Percentiles rank a stretch among this genome's conserved stretches.
phyloP scores from a whole-genome alignment of 768 basidiomycete species.

The Lentinula detonsa region DNA sequence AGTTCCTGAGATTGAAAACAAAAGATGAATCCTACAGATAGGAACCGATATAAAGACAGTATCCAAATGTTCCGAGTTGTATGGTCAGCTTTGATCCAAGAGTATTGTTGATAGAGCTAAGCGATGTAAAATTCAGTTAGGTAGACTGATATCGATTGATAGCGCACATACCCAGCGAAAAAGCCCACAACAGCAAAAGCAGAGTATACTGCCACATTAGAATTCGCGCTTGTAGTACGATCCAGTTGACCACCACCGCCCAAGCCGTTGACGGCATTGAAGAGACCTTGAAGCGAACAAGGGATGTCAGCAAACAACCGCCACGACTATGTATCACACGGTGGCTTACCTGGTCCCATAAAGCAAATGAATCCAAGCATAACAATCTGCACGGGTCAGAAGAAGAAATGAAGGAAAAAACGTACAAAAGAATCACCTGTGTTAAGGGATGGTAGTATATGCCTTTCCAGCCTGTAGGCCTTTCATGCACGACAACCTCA shows the following conservation, averaged over 20 bases:
- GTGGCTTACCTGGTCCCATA: conserved; percentile 48
- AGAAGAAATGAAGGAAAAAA: not conserved
- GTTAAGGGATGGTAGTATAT: conserved; percentile 54
- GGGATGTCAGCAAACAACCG: conserved; percentile 11
- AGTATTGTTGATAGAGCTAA: conserved; percentile 72
- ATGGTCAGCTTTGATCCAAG: conserved; percentile 75
- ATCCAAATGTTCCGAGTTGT: conserved; percentile 67
- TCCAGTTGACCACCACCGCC: conserved; percentile 77
- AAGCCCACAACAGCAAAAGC: conserved; percentile 58
- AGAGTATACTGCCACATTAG: conserved; percentile 63
- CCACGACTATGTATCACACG: not conserved
- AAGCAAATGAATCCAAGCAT: conserved; percentile 70
- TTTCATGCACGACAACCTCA: conserved; percentile 26
- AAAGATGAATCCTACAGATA: conserved; percentile 48
- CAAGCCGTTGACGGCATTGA: conserved; percentile 75
- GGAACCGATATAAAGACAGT: conserved; percentile 69
- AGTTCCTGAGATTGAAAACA: not conserved
- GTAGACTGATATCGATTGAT: not conserved
- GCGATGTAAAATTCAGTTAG: not conserved
- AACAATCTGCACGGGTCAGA: conserved; percentile 24
- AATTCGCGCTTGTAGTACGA: conserved; percentile 58
- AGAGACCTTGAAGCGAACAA: conserved; percentile 43
- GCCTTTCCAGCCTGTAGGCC: conserved; percentile 46
- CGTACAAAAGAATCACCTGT: conserved; percentile 26
- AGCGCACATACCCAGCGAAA: conserved; percentile 56